Evolutionary conservation across 257 asterid species (phyloP).

Genomic region (Phtheirospermum japonicum): DNA sequence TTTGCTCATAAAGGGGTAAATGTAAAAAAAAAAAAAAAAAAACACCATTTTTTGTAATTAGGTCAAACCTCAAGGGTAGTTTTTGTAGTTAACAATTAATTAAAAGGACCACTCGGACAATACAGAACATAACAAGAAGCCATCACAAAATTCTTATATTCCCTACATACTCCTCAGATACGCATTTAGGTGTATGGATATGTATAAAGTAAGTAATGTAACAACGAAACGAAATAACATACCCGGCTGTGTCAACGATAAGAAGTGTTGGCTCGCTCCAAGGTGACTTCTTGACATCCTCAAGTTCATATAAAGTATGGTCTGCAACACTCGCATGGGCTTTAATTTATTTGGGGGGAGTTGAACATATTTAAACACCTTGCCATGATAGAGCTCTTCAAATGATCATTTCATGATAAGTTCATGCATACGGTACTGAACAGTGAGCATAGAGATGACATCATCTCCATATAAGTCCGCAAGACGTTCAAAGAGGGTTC

Average conservation of each 20-base stretch:
- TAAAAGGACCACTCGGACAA: too few relatives aligned
- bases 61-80: background rate
- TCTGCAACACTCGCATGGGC: constrained; percentile 89
- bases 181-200: constrained; percentile 18
- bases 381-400: constrained; percentile 76
- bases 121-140: too few relatives aligned
- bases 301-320: constrained; percentile 69
- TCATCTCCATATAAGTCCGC: constrained; percentile 80
- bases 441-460: constrained; percentile 87
- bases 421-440: constrained; percentile 96
- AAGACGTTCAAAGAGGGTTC: constrained; percentile 93
- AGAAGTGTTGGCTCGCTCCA: constrained; percentile 81
- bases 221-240: constrained; percentile 27
- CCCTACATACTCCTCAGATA: too few relatives aligned
- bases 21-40: background rate
- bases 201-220: background rate
- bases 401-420: constrained; percentile 96
- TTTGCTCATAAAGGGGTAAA: background rate
- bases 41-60: too few relatives aligned
- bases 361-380: too few relatives aligned
- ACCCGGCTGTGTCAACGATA: constrained; percentile 94
- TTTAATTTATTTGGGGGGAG: too few relatives aligned
- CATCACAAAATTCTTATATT: too few relatives aligned
- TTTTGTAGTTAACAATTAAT: too few relatives aligned
- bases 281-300: constrained; percentile 73